A percentile compares a stretch with the other conserved stretches of the same genome.
phyloP scores from a whole-genome alignment of 805 yeast genomes.

The Wickerhamomyces pijperi region DNA sequence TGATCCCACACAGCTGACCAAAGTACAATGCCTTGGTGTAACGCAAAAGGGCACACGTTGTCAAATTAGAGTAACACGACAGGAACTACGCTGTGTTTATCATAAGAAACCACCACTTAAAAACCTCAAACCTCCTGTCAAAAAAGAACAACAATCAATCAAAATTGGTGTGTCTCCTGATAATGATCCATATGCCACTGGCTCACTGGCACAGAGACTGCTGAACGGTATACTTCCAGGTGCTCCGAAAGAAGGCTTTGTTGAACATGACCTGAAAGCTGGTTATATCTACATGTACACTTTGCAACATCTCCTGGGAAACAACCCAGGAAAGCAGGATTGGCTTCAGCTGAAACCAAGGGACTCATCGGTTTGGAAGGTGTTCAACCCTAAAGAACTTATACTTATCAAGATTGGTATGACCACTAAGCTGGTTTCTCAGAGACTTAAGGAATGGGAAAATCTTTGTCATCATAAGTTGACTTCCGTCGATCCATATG shows the following conservation, averaged over 20 bases:
- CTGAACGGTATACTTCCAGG: not conserved
- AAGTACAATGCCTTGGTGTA: slow-evolving; percentile 12
- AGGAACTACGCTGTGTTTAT: slow-evolving; percentile 8
- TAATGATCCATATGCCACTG: no score
- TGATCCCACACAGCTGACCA: no score
- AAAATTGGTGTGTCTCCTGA: no score
- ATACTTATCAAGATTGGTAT: slow-evolving; percentile 17
- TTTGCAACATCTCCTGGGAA: slow-evolving; percentile 9
- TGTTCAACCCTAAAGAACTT: slow-evolving; percentile 13
- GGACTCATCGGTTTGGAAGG: not conserved
- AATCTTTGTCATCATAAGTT: slow-evolving; percentile 14
- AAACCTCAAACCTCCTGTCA: no score
- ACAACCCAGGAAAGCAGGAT: slow-evolving; percentile 8
- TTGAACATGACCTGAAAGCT: slow-evolving; percentile 2
- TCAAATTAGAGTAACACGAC: slow-evolving; percentile 2
- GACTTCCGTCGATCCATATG: slow-evolving; percentile 7
- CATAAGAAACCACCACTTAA: slow-evolving; percentile 7
- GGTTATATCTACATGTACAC: slow-evolving; percentile 18
- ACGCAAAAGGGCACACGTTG: slow-evolving; percentile 11
- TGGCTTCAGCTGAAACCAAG: slow-evolving; percentile 11
- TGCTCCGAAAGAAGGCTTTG: no score
- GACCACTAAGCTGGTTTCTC: slow-evolving; percentile 11
- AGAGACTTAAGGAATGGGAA: slow-evolving; percentile 17
- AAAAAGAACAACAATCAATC: no score
- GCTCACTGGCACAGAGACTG: no score